phyloP scores from a whole-genome alignment of 1,284 basidiomycete genomes.

The Tilletia indica region DNA sequence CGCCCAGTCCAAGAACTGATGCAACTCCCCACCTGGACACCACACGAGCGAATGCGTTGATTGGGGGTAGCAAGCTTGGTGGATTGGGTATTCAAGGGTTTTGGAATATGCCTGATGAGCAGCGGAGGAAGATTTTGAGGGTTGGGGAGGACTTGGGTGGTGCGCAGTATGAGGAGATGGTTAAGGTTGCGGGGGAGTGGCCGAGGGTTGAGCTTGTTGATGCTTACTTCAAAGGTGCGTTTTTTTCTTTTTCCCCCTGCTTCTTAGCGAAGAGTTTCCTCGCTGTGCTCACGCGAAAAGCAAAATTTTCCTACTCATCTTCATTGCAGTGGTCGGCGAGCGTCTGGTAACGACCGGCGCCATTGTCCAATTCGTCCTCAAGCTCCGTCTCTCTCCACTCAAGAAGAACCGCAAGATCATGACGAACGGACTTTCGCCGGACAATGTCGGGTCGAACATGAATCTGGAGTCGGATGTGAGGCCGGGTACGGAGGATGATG shows the following conservation, averaged over 20 bases:
- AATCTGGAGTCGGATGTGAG: conserved; percentile 57
- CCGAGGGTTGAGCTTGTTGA: conserved; percentile 78
- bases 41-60: conserved; percentile 30
- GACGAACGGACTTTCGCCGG: conserved; percentile 27
- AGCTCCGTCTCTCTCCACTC: conserved; percentile 70
- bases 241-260: not conserved
- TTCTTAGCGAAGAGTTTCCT: too few relatives aligned
- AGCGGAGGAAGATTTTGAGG: conserved; percentile 50
- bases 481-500: conserved; percentile 40
- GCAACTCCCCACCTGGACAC: conserved; percentile 48
- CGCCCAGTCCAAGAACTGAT: conserved; percentile 37
- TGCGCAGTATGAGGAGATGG: conserved; percentile 63
- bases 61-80: conserved; percentile 32
- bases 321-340: conserved; percentile 77
- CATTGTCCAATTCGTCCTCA: conserved; percentile 82
- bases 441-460: conserved; percentile 32
- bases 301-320: too few relatives aligned
- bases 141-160: conserved; percentile 33
- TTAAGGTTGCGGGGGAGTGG: conserved; percentile 72
- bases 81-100: conserved; percentile 48
- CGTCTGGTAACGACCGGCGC: conserved; percentile 81
- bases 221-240: conserved; percentile 78
- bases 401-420: conserved; percentile 46
- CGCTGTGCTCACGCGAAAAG: too few relatives aligned
- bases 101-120: conserved; percentile 58